Evolutionary conservation across 257 asterid species (phyloP).

Genomic region (Nicotiana tabacum): DNA sequence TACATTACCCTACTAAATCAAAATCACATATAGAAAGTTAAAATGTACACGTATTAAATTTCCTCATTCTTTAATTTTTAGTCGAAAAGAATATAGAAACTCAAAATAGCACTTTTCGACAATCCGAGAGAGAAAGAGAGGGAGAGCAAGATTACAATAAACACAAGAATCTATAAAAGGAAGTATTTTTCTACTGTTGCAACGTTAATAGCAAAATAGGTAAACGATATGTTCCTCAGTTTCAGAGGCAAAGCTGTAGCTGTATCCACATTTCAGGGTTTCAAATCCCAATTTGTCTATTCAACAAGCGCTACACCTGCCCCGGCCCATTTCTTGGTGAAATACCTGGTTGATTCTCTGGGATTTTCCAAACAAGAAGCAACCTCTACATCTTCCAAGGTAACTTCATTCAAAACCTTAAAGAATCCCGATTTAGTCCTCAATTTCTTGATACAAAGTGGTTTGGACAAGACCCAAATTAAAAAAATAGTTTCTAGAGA

Average conservation of each 20-base stretch:
- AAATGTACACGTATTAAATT: too few species aligned
- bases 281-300: neutral
- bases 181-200: too few species aligned
- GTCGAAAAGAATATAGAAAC: too few species aligned
- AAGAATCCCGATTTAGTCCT: slow-evolving; percentile 10
- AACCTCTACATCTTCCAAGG: neutral
- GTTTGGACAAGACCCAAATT: slow-evolving; percentile 4
- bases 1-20: too few species aligned
- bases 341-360: slow-evolving; percentile 12
- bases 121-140: too few species aligned
- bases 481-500: slow-evolving; percentile 6
- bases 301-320: neutral
- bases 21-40: too few species aligned
- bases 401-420: neutral
- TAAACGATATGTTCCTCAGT: neutral
- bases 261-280: neutral
- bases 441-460: slow-evolving; percentile 10
- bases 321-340: slow-evolving; percentile 4
- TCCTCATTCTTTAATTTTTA: too few species aligned
- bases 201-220: too few species aligned
- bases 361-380: slow-evolving; percentile 22
- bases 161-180: too few species aligned
- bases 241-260: neutral
- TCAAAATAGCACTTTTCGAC: too few species aligned
- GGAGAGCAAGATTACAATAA: too few species aligned